These are phyloP conservation scores for Alternaria rosae DNA, from an alignment of 2,329 filamentous ascomycete genomes.

Conservation along the genomic window DNA sequence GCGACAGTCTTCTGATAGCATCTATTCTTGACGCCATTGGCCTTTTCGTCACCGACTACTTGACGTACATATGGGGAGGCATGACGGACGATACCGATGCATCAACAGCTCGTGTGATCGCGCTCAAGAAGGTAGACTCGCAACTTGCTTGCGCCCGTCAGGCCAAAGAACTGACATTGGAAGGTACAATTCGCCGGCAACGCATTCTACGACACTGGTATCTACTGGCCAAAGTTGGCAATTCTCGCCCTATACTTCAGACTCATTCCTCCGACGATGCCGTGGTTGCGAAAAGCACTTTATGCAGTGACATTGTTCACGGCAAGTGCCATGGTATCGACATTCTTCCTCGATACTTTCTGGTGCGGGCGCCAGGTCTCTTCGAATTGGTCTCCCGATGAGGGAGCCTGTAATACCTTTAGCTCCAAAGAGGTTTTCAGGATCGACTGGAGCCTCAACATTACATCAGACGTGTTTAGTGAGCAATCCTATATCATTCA, in stretches of 20 bases:
- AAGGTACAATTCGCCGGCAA: conserved; percentile 29
- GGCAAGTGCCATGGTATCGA: conserved; percentile 20
- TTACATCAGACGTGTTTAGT: conserved; percentile 24
- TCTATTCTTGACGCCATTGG: conserved; percentile 25
- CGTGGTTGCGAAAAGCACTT: conserved; percentile 21
- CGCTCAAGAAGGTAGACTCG: conserved; percentile 26
- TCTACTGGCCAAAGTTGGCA: conserved; percentile 28
- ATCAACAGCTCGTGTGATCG: conserved; percentile 11
- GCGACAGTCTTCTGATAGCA: conserved; percentile 26
- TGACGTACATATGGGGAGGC: conserved; percentile 30
- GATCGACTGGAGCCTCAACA: conserved; percentile 24
- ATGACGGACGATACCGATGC: conserved; percentile 23
- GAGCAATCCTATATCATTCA: background rate
- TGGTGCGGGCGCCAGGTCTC: conserved; percentile 28
- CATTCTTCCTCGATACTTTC: conserved; percentile 27
- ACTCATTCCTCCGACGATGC: conserved; percentile 26
- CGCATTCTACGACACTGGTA: conserved; percentile 29
- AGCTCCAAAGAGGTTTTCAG: conserved; percentile 28
- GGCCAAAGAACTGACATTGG: background rate
- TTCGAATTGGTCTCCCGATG: conserved; percentile 28
- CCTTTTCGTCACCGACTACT: conserved; percentile 26
- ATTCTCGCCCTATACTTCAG: conserved; percentile 26
- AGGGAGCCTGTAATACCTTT: conserved; percentile 27
- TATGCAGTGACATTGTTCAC: conserved; percentile 19
- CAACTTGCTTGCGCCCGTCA: background rate